Evolutionary conservation across 352 stramenopile species (phyloP), one percentile per base, ranked within the genome.

Genomic region (Phytophthora sojae): DNA sequence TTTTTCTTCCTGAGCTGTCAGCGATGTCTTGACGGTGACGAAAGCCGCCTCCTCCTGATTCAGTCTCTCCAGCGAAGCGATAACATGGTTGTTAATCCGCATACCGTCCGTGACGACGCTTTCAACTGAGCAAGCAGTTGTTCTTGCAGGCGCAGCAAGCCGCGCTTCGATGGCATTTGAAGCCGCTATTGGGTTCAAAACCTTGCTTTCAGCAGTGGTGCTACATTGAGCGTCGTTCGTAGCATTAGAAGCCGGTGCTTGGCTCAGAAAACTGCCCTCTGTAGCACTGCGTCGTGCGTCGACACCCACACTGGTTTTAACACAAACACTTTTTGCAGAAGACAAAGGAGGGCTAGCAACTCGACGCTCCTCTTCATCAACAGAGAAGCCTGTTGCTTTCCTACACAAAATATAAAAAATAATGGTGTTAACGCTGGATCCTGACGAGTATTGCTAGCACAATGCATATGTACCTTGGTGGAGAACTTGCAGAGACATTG

Each of bases 21-120:
- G 32, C 1, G 60, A 69, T 19, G 54, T 54, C 47, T 80, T 71
- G 3, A 39, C 61, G 23, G 58, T 57, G 29, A 64, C 44, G 9
- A 72, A 76, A 25, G 64, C 57, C 4, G 57, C 37, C 69, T 83
- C 71, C 25, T 70, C 42, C n/a, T 59, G 51, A 35, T 70, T 77
- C 23, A 75, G 55, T 52, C 53, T 64, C 25, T 58, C 60, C 45
- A 87, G 58, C 17, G 79, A 81, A 37, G 65, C 57, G 64, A 81
- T 75, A 8, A 82, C 66, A 42, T 73, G 39, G 7, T 72, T 74
- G 29, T 83, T 87, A 23, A 76, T 80, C 7, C 61, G 57, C 55
- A 76, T 69, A 23, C 64, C 61, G 25, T 75, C 64, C 3, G 55
- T 85, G 29, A 57, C 53, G 23, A 69, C 19, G 52, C 9, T 70